Conservation (phyloP, 352 stramenopile species). For the Globisporangium apiculatum region DNA sequence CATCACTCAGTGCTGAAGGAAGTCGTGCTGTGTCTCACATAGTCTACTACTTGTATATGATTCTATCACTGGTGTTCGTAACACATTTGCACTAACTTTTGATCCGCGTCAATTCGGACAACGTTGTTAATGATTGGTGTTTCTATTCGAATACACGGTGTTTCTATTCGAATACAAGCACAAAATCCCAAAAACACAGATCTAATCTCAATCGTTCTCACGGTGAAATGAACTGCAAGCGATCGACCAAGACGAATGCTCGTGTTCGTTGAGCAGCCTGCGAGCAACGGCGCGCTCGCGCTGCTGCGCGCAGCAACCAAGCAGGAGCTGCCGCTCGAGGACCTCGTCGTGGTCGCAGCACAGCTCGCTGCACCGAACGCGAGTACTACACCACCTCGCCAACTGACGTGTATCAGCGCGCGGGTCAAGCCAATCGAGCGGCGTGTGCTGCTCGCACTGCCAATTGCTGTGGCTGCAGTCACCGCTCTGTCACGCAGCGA, state of each 20-base stretch:
- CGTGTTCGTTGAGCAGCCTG: constrained; percentile 20
- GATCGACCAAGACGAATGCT: constrained; percentile 22
- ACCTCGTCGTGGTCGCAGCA: constrained; percentile 47
- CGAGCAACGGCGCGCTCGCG: constrained; percentile 17
- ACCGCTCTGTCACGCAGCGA: background rate
- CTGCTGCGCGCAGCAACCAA: constrained; percentile 37
- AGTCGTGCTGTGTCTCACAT: too few species aligned
- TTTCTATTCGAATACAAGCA: too few species aligned
- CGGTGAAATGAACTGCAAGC: too few species aligned
- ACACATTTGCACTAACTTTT: too few species aligned
- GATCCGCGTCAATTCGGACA: too few species aligned
- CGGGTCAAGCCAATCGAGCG: constrained; percentile 37
- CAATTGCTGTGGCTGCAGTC: constrained; percentile 15
- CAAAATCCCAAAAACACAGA: background rate
- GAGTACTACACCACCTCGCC: constrained; percentile 11
- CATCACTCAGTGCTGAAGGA: too few species aligned
- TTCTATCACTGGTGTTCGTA: too few species aligned
- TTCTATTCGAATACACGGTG: too few species aligned
- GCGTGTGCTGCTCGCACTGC: constrained; percentile 39
- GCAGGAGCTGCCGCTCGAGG: constrained; percentile 43
- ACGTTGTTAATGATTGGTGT: too few species aligned
- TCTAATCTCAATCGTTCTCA: background rate
- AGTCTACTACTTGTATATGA: too few species aligned
- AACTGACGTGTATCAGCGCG: constrained; percentile 56
- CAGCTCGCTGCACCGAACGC: background rate